Evolutionary conservation across 208 protist species (phyloP).

Genomic region (Acanthamoeba healyi): DNA sequence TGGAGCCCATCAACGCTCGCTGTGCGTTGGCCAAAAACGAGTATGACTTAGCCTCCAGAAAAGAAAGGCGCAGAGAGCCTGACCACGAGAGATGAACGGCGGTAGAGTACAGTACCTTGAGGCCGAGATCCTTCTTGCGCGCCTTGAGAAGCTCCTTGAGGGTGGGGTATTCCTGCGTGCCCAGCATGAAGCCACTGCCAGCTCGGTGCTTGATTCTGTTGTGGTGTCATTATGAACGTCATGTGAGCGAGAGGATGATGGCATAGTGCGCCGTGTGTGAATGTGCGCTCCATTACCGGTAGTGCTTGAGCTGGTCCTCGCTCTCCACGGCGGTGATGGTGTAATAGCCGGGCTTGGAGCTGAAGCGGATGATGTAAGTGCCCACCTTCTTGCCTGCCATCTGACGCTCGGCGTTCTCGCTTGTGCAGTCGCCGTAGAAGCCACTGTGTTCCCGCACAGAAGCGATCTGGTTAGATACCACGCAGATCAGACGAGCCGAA

Average conservation of each 20-base stretch:
- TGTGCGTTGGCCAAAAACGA: background rate
- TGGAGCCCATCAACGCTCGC: constrained; percentile 53
- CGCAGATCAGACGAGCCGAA: background rate
- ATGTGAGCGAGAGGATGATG: background rate
- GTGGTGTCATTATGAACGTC: background rate
- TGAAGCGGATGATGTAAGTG: constrained; percentile 76
- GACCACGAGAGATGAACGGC: background rate
- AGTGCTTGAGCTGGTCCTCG: constrained; percentile 73
- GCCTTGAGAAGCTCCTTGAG: constrained; percentile 64
- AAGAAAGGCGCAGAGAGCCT: background rate
- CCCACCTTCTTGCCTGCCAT: constrained; percentile 76
- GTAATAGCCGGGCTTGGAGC: constrained; percentile 72
- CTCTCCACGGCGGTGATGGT: constrained; percentile 69
- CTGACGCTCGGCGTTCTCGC: constrained; percentile 69
- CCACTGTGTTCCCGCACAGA: no score
- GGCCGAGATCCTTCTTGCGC: constrained; percentile 62
- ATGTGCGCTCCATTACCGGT: background rate
- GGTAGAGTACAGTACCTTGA: constrained; percentile 55
- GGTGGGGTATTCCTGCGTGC: constrained; percentile 54
- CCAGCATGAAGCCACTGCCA: constrained; percentile 19
- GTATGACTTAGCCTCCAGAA: background rate
- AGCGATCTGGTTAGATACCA: no score
- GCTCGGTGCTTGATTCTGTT: constrained; percentile 75
- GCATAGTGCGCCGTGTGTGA: background rate
- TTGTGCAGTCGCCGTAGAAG: constrained; percentile 71